Evolutionary conservation across 2,329 filamentous ascomycete species (phyloP), one percentile per base, ranked within the genome.

Genomic region (Dactylellina parvicollis): DNA sequence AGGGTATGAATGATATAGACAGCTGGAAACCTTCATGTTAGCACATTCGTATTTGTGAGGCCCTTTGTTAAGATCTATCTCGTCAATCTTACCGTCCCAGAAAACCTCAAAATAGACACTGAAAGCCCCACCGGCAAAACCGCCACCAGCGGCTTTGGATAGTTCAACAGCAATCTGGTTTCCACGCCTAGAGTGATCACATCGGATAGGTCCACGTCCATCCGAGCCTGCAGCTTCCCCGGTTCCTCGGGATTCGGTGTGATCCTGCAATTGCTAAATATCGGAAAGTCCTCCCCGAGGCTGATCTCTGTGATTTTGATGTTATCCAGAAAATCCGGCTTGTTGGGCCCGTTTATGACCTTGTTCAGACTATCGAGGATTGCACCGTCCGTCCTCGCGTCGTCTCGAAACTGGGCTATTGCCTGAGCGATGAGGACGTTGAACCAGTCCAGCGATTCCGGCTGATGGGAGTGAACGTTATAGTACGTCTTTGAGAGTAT

Each of bases 401-500:
- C 96, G 77, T 90, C 92, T 71, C 95, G 86, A 78, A 98, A 91
- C 80, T 99, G 95, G 0, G 95, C 94, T 76, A 99, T 96, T 0
- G 95, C 96, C 82, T 99, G 95, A 1, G 93, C 95, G 56, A 98
- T 89, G 62, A 99, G 84, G 24, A 99, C 95, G 80, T 99, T 99
- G 85, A 99, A 98, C 95, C 95, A 99, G 81, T 99, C 95, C 73
- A 99, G 82, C 67, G 91, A 96, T 81, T 99, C 95, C 0, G 95
- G 95, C 81, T 98, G 95, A 80, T 99, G 95, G 72, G 92, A 92
- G 77, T 96, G 87, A 44, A 95, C 92, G 79, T 96, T 96, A 83
- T 99, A 99, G 81, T 97, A 99, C 20, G 95, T 98, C 83, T 99
- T 99, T 77, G 89, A 90, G 24, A 99, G 85, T 74, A 99, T 97